Base-by-base conservation (phyloP, 2,329 filamentous ascomycete genomes). In the Phaeosphaeria sp. region DNA sequence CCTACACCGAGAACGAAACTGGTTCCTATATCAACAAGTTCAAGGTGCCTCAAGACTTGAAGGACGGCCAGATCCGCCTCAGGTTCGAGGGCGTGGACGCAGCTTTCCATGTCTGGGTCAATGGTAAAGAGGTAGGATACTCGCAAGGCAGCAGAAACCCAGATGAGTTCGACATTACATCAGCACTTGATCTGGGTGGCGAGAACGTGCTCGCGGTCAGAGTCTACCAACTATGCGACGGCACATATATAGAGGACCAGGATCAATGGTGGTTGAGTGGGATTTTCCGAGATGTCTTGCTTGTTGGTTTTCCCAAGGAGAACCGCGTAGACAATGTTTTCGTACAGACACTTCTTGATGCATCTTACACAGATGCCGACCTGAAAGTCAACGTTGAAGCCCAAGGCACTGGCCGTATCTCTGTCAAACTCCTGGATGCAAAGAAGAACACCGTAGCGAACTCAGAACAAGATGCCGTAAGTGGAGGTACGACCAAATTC, bases 31-130 rank as follows among this genome's bases (percentile, higher is more conserved):
- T 83, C 15, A 83, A 83, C 9, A 77, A 73, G 3, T 89, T 90
- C 64, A 65, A 76, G 1, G 78, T 89, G 2, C 86, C 86, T 0
- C 54, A 74, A 2, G 72, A 77, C 7, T 85, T 83, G 78, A 76
- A 78, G n/a, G 78, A 76, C 9, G 69, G 76, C 44, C 87, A 90
- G 63, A 75, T 91, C 18, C 81, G 88, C 17, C 76, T 91, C 21
- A 80, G 89, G 11, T 91, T 91, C 59, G 89, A 91, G 53, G 89
- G 89, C 1, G 89, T 91, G 0, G 89, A 91, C 65, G 88, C 87
- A 65, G 86, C 89, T 0, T 91, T 89, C 65, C 88, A 91, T 71
- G 76, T 91, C 11, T 91, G 84, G 82, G 77, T 91, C 6, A 91
- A 91, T 61, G 87, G 87, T 0, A 70, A 78, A 17, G 76, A 87